Evolutionary conservation across 2,329 filamentous ascomycete genomes (phyloP).

Genomic region (Sporothrix inflata): DNA sequence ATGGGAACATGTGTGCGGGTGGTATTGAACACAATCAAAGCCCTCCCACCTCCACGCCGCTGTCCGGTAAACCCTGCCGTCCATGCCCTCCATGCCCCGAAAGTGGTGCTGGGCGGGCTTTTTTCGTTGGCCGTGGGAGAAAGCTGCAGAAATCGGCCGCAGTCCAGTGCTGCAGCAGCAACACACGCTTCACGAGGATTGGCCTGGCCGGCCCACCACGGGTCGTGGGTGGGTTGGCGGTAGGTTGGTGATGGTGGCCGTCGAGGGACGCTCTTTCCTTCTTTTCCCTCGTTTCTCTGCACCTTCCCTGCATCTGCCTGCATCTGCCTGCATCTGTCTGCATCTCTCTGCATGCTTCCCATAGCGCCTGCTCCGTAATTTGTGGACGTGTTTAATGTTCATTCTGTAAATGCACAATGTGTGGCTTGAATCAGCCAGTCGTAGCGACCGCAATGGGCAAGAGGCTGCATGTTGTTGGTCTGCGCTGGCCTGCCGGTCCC

Average conservation of each 20-base stretch:
- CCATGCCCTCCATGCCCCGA: neutral
- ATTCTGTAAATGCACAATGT: neutral
- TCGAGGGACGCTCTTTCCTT: neutral
- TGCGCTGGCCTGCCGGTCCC: conserved; percentile 6
- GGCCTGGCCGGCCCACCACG: conserved; percentile 12
- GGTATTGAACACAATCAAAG: neutral
- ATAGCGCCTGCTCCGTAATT: conserved; percentile 12
- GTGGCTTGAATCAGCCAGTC: conserved; percentile 24
- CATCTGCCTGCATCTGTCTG: neutral
- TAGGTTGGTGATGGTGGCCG: conserved; percentile 1
- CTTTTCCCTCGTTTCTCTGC: neutral
- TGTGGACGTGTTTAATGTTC: conserved; percentile 2
- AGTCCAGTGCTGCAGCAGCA: neutral
- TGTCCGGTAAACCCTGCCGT: neutral
- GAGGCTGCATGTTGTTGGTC: conserved; percentile 16
- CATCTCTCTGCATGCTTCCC: neutral
- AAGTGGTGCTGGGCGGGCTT: neutral
- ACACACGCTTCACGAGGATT: conserved; percentile 4
- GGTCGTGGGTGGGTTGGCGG: conserved; percentile 9
- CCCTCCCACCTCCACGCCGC: neutral
- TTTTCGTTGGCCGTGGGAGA: conserved; percentile 19
- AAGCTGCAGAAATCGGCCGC: conserved; percentile 12
- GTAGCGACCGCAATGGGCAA: conserved; percentile 3
- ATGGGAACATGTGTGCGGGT: neutral
- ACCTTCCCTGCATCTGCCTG: conserved; percentile 7